Evolutionary conservation across 768 basidiomycete species (phyloP).

Genomic region (Asterophora parasitica): DNA sequence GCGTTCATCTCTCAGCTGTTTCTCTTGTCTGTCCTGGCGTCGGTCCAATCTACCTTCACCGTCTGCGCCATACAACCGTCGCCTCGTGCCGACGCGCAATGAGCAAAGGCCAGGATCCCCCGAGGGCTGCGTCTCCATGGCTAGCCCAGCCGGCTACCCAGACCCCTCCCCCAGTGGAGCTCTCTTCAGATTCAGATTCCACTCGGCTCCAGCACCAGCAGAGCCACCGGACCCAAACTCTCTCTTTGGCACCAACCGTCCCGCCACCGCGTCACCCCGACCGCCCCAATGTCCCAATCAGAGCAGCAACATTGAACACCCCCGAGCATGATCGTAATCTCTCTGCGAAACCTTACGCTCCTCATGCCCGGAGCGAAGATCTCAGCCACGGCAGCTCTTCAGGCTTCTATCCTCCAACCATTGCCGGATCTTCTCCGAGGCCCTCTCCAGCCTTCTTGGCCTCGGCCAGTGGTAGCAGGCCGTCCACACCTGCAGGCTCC

Average conservation of each 20-base stretch:
- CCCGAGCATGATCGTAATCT: constrained; percentile 52
- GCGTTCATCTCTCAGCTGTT: constrained; percentile 11
- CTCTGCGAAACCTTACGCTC: constrained; percentile 28
- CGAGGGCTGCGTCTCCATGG: constrained; percentile 31
- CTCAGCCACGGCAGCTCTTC: constrained; percentile 48
- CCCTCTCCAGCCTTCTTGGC: constrained; percentile 44
- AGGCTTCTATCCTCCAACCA: constrained; percentile 21
- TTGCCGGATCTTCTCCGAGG: constrained; percentile 35
- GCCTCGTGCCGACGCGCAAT: constrained; percentile 19
- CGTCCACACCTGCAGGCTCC: constrained; percentile 53
- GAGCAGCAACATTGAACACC: constrained; percentile 60
- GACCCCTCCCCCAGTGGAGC: constrained; percentile 17
- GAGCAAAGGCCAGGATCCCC: constrained; percentile 35
- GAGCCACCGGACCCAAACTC: constrained; percentile 25
- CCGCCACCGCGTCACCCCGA: constrained; percentile 39
- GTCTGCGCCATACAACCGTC: not conserved
- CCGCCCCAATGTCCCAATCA: constrained; percentile 51
- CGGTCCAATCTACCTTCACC: not conserved
- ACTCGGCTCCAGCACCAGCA: constrained; percentile 17
- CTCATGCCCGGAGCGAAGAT: constrained; percentile 69
- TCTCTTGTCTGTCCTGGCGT: constrained; percentile 2
- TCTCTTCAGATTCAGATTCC: constrained; percentile 23
- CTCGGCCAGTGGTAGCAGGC: constrained; percentile 42
- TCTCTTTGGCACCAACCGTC: constrained; percentile 24
- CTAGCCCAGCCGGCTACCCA: constrained; percentile 24